Conservation (phyloP, 2,329 filamentous ascomycete species). For the Pseudogymnoascus sp. region DNA sequence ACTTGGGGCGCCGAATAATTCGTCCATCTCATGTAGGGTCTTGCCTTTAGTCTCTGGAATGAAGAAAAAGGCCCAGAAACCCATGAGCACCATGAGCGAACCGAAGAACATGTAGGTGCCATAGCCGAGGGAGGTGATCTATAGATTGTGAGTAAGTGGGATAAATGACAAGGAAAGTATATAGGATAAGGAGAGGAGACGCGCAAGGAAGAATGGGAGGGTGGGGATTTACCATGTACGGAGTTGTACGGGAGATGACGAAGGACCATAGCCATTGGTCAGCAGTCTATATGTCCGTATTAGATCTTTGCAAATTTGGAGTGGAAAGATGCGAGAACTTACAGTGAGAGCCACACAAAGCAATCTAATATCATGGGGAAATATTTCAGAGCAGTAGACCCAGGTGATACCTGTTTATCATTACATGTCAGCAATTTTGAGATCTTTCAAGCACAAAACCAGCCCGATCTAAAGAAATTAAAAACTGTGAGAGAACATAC, state of each 20-base stretch:
- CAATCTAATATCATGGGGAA: slow-evolving; percentile 31
- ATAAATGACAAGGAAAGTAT: slow-evolving; percentile 10
- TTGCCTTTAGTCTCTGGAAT: slow-evolving; percentile 39
- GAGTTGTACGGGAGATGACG: slow-evolving; percentile 20
- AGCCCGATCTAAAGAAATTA: slow-evolving; percentile 34
- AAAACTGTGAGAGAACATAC: slow-evolving; percentile 14
- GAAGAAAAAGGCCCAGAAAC: slow-evolving; percentile 35
- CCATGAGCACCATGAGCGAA: slow-evolving; percentile 29
- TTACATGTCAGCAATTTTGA: background rate
- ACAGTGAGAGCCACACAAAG: slow-evolving; percentile 10
- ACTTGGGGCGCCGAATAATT: slow-evolving; percentile 26
- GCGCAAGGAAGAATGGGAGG: background rate
- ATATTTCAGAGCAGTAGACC: slow-evolving; percentile 36
- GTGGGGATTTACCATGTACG: slow-evolving; percentile 26
- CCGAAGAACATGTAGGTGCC: slow-evolving; percentile 40
- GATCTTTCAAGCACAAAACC: slow-evolving; percentile 28
- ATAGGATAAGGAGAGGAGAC: background rate
- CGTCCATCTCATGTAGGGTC: slow-evolving; percentile 36
- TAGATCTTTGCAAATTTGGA: slow-evolving; percentile 18
- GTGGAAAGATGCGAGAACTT: slow-evolving; percentile 12
- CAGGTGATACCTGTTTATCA: slow-evolving; percentile 34
- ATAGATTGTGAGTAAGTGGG: slow-evolving; percentile 6
- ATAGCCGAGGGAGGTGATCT: slow-evolving; percentile 23
- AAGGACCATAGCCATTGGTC: slow-evolving; percentile 24
- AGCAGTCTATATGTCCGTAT: slow-evolving; percentile 21